Evolutionary conservation across 495 filamentous ascomycete genomes (phyloP).

Genomic region (Lichenothelia convexa): DNA sequence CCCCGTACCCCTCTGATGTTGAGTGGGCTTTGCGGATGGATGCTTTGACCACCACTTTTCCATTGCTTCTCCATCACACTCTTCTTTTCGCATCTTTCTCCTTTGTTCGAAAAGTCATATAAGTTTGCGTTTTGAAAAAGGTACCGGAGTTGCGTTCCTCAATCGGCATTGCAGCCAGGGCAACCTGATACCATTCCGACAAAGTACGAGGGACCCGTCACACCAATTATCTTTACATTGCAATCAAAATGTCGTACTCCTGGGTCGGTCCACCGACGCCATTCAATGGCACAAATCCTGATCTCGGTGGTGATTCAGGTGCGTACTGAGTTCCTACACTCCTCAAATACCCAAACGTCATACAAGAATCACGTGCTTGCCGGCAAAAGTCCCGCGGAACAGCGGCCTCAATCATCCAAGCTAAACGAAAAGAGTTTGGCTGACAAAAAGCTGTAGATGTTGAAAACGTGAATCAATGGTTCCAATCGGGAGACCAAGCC

Average conservation of each 20-base stretch:
- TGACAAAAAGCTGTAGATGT: conserved; percentile 28
- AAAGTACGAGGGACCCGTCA: too few species aligned
- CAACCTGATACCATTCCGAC: too few species aligned
- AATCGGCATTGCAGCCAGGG: too few species aligned
- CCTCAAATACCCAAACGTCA: neutral
- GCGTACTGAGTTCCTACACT: conserved; percentile 26
- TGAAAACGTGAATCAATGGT: conserved; percentile 85
- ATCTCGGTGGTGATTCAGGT: conserved; percentile 68
- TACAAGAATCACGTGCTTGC: conserved; percentile 1
- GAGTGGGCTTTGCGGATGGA: too few species aligned
- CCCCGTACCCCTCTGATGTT: too few species aligned
- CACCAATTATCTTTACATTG: too few species aligned
- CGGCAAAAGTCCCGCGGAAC: neutral
- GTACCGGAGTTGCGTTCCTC: too few species aligned
- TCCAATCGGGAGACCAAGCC: conserved; percentile 49
- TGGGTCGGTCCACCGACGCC: conserved; percentile 58
- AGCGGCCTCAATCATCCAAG: neutral
- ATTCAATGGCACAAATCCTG: conserved; percentile 58
- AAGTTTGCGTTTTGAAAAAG: too few species aligned
- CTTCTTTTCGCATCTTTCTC: too few species aligned
- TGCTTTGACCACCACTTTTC: too few species aligned
- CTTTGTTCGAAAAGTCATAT: too few species aligned
- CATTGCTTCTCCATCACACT: too few species aligned
- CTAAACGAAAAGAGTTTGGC: neutral
- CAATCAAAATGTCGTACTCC: conserved; percentile 46